Evolutionary conservation across 805 yeast genomes (phyloP), one percentile per base, ranked within the genome.

Genomic region (Maudiozyma serrabonitensis): DNA sequence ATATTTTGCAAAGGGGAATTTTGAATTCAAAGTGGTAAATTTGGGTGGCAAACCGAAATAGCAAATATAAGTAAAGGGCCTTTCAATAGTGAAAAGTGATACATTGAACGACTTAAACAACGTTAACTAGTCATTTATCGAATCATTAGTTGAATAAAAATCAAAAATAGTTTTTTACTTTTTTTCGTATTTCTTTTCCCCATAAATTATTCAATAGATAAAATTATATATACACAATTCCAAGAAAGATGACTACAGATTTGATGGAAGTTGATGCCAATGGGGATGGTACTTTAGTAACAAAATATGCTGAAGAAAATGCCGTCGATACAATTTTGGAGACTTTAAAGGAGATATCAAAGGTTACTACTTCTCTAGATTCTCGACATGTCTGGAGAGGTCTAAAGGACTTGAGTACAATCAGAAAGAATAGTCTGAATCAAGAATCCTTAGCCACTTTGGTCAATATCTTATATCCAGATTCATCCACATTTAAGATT

Each of bases 341-440:
- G 6, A 62, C 71, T 2, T 59, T 71, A 34, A 64, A 60, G 39
- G 65, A 68, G 37, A 61, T 69, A 19, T 54, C 68, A 15, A 82
- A 82, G 67, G 83, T 90, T 3, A 83, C 83, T 11, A 65, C 78
- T 43, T 80, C 80, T 48, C 80, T 81, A 64, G 99, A 93, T 67
- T 87, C 95, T 56, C 79, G 97, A 56, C 87, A 84, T 68, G 80
- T 93, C 43, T 77, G 91, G 67, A 86, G 85, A 62, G 90, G 87
- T 21, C 77, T 93, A 55, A 82, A 96, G 54, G 95, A 87, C 54
- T 73, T 90, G 58, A 86, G 90, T 7, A 72, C 80, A 1, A 72
- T 91, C 54, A 80, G 97, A 69, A 76, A 82, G 50, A 73, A 76
- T 39, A 28, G 28, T 43, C 69, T 90, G 53, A 76, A 75, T 48